Evolutionary conservation across 768 basidiomycete species (phyloP).

Genomic region (Mycena epipterygia): DNA sequence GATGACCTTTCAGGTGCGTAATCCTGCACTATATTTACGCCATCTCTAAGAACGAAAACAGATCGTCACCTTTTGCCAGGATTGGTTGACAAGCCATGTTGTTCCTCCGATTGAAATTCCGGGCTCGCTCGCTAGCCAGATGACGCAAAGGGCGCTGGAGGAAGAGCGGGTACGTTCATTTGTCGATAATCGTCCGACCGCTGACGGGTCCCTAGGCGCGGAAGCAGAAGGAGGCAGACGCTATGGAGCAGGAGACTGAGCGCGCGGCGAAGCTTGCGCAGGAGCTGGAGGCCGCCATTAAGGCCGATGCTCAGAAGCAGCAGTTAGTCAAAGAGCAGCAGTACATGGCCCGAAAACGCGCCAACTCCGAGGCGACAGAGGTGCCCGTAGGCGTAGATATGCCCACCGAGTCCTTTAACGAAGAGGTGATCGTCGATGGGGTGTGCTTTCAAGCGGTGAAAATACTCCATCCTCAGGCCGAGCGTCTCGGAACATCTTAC

Average conservation of each 20-base stretch:
- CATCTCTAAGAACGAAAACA: constrained; percentile 42
- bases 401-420: constrained; percentile 71
- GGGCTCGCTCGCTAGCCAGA: constrained; percentile 83
- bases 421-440: constrained; percentile 70
- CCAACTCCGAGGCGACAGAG: constrained; percentile 80
- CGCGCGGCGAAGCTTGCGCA: constrained; percentile 66
- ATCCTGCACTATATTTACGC: not conserved
- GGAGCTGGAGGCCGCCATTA: constrained; percentile 75
- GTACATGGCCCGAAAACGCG: constrained; percentile 70
- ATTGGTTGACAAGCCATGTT: constrained; percentile 76
- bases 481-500: constrained; percentile 75
- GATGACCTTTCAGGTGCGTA: constrained; percentile 82
- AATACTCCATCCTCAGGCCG: constrained; percentile 80
- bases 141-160: constrained; percentile 80
- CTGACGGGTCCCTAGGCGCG: constrained; percentile 41
- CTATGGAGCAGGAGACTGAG: constrained; percentile 65
- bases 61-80: constrained; percentile 78
- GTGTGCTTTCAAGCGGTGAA: constrained; percentile 75
- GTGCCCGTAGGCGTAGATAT: constrained; percentile 65
- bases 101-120: constrained; percentile 68
- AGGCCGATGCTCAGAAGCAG: constrained; percentile 74
- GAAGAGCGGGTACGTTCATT: constrained; percentile 68
- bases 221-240: constrained; percentile 67
- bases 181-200: not conserved
- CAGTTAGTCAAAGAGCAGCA: constrained; percentile 66